Evolutionary conservation across 208 protist genomes (phyloP).

Genomic region (Crithidia mellificae): DNA sequence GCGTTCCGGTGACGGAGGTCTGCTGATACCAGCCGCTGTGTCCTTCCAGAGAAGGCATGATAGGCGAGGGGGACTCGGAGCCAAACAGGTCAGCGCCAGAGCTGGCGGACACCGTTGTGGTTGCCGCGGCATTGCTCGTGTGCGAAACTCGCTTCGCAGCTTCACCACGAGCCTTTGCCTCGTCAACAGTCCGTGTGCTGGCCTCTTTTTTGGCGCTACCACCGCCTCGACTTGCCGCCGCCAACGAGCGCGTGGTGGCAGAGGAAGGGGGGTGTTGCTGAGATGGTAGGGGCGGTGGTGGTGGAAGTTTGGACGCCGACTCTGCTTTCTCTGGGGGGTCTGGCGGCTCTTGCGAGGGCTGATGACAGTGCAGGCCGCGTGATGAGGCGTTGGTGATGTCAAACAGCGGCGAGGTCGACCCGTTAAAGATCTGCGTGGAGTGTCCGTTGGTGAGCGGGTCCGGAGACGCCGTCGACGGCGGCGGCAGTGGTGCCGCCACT

Average conservation of each 20-base stretch:
- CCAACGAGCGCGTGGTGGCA: constrained; percentile 4
- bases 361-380: neutral
- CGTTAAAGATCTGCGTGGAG: constrained; percentile 10
- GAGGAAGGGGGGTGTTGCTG: neutral
- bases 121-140: neutral
- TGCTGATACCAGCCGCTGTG: neutral
- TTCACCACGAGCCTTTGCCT: too few relatives aligned
- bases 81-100: neutral
- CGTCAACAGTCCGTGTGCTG: too few relatives aligned
- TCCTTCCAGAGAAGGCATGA: constrained; percentile 9
- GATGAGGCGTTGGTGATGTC: constrained; percentile 9
- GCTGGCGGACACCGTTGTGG: neutral
- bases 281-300: too few relatives aligned
- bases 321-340: constrained; percentile 1
- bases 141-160: neutral
- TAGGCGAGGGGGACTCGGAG: constrained; percentile 12
- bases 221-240: neutral
- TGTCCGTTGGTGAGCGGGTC: neutral
- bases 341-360: neutral
- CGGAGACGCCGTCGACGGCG: neutral
- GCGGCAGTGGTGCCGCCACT: neutral
- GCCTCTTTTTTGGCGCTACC: neutral
- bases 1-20: neutral
- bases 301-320: too few relatives aligned
- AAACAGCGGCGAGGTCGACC: neutral